Evolutionary conservation across 2,329 filamentous ascomycete species (phyloP), one percentile per base, ranked within the genome.

Genomic region (Orbilia oligospora): DNA sequence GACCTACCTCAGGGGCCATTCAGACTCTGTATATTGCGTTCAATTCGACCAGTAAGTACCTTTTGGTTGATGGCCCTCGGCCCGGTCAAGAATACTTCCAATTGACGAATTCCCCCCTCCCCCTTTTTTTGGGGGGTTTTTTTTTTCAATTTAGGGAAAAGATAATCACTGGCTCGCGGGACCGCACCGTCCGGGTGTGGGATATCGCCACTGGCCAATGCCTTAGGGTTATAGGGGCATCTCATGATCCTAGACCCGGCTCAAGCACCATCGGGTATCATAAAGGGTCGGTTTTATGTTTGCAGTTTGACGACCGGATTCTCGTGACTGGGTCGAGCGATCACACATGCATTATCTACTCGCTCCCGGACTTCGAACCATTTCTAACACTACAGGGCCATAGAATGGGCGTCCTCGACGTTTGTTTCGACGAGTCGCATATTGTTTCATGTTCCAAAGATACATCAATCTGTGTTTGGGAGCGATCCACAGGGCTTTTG

Each of bases 381-480:
- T 90, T 97, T 76, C 90, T 89, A 63, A 91, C 93, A 36, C 90
- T 99, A 14, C 86, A 87, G 38, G 90, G 91, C 80, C 96, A 99
- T 85, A 90, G 89, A 5, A 93, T 93, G 3, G 95, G 96, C 65
- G 94, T 99, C 46, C 88, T 99, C 14, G 96, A 99, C 83, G 90
- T 99, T 9, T 95, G 93, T 80, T 95, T 99, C 81, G 94, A 99
- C 83, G 90, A 93, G 80, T 91, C 91, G 82, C 92, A 97, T 85
- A 97, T 99, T 82, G 92, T 98, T 64, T 97, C 95, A 4, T 99
- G 96, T 87, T 97, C 93, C 84, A 99, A 99, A 85, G 96, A 99
- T 85, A 90, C 91, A 48, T 94, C 89, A 80, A 97, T 99, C 83
- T 97, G 94, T 83, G 91, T 99, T 24, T 98, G 95, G 95, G 93